These are phyloP conservation scores for Laguncularia racemosa DNA, from an alignment of 345 rosid genomes.

Conservation along the genomic window DNA sequence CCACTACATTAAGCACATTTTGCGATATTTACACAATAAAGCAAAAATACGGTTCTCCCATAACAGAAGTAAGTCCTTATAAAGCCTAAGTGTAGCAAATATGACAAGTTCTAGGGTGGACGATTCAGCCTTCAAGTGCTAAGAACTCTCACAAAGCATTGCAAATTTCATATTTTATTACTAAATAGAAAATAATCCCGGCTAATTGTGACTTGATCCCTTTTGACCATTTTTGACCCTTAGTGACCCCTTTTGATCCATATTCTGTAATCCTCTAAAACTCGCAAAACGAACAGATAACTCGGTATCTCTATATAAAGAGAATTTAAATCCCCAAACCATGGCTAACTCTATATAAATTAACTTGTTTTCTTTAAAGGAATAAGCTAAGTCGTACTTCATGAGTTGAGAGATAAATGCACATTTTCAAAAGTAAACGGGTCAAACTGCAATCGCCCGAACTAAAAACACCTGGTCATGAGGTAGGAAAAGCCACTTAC, in stretches of 20 bases:
- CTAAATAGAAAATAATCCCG: no score
- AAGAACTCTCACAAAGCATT: background rate
- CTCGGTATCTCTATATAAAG: no score
- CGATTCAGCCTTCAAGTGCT: background rate
- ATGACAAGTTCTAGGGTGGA: background rate
- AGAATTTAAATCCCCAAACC: no score
- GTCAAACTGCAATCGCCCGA: background rate
- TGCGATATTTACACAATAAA: background rate
- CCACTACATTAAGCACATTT: background rate
- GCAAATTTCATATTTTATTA: no score
- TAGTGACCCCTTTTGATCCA: no score
- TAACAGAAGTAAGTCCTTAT: background rate
- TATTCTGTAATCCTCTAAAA: no score
- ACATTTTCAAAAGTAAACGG: background rate
- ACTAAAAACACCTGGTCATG: background rate
- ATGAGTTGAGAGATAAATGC: background rate
- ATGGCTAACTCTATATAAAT: no score
- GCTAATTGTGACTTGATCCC: no score
- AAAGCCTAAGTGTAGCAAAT: background rate
- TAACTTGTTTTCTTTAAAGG: no score
- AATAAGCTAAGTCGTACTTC: no score
- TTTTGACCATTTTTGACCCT: no score
- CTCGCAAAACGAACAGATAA: no score
- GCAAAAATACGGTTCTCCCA: background rate
- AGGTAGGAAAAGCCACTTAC: conserved; percentile 20